phyloP scores from a whole-genome alignment of 768 basidiomycete genomes.

The Mycena maculata region DNA sequence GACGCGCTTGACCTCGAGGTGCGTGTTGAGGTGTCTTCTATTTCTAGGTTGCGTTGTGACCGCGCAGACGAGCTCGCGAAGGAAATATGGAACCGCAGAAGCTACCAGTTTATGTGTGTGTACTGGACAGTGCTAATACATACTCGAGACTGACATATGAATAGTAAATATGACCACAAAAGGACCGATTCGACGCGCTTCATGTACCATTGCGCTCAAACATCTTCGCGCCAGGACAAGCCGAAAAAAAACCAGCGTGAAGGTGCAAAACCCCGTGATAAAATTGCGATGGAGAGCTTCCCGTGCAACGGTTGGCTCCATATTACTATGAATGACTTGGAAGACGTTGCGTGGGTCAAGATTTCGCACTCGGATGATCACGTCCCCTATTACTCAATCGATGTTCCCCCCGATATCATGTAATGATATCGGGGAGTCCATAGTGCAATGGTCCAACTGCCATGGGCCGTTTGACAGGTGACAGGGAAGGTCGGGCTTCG shows the following conservation, averaged over 20 bases:
- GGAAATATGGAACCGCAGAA: background rate
- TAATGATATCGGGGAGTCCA: no score
- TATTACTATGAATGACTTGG: background rate
- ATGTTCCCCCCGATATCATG: background rate
- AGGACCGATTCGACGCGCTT: background rate
- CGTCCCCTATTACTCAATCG: background rate
- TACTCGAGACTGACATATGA: background rate
- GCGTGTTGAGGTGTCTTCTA: slow-evolving; percentile 3
- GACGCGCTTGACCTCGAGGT: background rate
- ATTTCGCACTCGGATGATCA: slow-evolving; percentile 3
- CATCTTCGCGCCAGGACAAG: background rate
- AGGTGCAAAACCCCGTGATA: slow-evolving; percentile 1
- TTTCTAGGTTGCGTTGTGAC: background rate
- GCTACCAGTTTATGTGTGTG: slow-evolving; percentile 10
- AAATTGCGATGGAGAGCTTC: slow-evolving; percentile 1
- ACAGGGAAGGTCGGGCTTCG: no score
- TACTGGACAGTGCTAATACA: background rate
- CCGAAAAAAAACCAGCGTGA: slow-evolving; percentile 4
- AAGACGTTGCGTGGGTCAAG: background rate
- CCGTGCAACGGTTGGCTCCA: slow-evolving; percentile 6
- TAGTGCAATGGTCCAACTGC: no score
- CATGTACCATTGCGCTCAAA: slow-evolving; percentile 17
- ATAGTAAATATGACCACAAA: slow-evolving; percentile 3
- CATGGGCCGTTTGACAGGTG: no score
- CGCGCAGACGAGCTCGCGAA: background rate